phyloP scores from a whole-genome alignment of 345 rosid genomes.

The Heritiera littoralis region DNA sequence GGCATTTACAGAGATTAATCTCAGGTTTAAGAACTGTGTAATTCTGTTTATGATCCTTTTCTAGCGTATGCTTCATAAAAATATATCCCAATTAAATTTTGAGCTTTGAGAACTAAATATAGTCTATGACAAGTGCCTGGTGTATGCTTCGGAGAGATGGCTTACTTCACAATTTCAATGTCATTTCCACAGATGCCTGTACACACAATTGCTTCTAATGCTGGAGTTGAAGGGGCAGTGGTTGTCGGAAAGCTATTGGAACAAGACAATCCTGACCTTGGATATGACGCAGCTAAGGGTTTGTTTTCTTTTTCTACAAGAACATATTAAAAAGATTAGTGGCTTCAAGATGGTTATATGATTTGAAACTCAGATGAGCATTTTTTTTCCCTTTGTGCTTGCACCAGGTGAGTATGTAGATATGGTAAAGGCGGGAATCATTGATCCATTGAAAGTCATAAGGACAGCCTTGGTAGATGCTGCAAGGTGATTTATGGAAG shows the following conservation, averaged over 20 bases:
- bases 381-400: background rate
- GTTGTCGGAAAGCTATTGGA: constrained; percentile 49
- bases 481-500: constrained; percentile 24
- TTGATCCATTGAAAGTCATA: constrained; percentile 67
- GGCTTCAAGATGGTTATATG: background rate
- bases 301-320: no score
- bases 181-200: constrained; percentile 37
- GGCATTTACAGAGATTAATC: background rate
- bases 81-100: background rate
- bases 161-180: background rate
- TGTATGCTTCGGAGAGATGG: background rate
- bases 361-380: background rate
- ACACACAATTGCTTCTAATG: constrained; percentile 39
- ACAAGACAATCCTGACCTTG: constrained; percentile 44
- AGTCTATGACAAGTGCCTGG: background rate
- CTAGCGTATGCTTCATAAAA: background rate
- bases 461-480: constrained; percentile 63
- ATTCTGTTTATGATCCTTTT: background rate
- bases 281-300: constrained; percentile 57
- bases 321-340: background rate
- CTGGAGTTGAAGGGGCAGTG: constrained; percentile 51
- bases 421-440: constrained; percentile 60
- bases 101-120: background rate
- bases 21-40: background rate
- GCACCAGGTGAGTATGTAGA: constrained; percentile 60